Evolutionary conservation across 2,329 filamentous ascomycete genomes (phyloP).

Genomic region (Juglanconis sp.): DNA sequence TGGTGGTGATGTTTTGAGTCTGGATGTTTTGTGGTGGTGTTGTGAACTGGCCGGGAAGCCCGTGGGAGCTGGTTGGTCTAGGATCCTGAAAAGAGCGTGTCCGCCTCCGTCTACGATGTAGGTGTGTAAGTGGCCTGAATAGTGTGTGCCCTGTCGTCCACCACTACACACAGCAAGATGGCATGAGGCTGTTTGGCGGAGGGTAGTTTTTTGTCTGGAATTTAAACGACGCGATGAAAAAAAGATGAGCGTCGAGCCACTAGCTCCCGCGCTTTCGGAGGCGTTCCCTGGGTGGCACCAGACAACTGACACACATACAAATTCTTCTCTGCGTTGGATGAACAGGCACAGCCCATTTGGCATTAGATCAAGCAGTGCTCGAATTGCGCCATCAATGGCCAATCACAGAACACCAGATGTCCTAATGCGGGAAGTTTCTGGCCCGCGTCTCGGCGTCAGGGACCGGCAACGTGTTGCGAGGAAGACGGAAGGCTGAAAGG

Average conservation of each 20-base stretch:
- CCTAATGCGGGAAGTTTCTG: conserved; percentile 12
- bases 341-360: conserved; percentile 7
- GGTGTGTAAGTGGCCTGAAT: background rate
- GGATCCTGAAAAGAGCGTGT: background rate
- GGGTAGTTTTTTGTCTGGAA: background rate
- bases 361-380: conserved; percentile 14
- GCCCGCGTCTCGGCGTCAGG: conserved; percentile 10
- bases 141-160: background rate
- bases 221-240: background rate
- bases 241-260: background rate
- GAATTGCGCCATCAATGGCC: conserved; percentile 19
- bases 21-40: background rate
- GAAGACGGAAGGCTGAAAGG: conserved; percentile 1
- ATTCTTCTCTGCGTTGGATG: conserved; percentile 8
- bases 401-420: conserved; percentile 8
- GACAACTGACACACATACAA: conserved; percentile 5
- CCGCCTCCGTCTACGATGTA: background rate
- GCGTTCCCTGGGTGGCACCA: conserved; percentile 6
- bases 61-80: background rate
- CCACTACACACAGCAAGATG: background rate
- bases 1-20: background rate
- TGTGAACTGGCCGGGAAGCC: background rate
- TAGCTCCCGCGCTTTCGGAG: conserved; percentile 14
- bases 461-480: conserved; percentile 12
- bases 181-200: background rate